Conservation (phyloP, 208 protist species). For the Crithidia thermophila region DNA sequence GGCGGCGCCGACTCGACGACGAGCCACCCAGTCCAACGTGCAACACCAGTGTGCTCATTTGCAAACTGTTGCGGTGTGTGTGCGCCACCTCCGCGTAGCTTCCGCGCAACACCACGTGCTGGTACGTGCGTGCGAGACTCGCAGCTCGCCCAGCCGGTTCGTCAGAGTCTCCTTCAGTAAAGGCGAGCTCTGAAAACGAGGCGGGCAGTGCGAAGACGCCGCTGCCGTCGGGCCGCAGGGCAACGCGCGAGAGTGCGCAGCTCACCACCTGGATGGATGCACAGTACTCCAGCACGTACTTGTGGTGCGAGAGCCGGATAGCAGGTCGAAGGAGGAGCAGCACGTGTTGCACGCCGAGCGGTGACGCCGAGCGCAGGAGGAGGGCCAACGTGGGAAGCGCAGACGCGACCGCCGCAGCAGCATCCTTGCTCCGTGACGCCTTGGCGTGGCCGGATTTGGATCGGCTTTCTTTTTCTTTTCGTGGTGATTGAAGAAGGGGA, state of each 20-base stretch:
- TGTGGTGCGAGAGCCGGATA: not conserved
- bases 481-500: not conserved
- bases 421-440: not conserved
- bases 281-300: slow-evolving; percentile 2
- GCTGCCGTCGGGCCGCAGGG: slow-evolving; percentile 16
- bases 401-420: not conserved
- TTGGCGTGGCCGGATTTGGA: no score
- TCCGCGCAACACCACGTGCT: slow-evolving; percentile 20
- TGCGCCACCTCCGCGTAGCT: slow-evolving; percentile 1
- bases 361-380: slow-evolving; percentile 10
- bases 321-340: slow-evolving; percentile 26
- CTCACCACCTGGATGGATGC: slow-evolving; percentile 13
- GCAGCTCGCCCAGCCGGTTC: not conserved
- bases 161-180: no score
- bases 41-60: slow-evolving; percentile 12
- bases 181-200: not conserved
- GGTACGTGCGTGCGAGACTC: no score
- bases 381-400: slow-evolving; percentile 28
- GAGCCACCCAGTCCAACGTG: slow-evolving; percentile 23
- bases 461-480: no score
- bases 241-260: slow-evolving; percentile 20
- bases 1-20: not conserved
- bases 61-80: no score
- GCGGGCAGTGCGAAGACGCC: slow-evolving; percentile 6
- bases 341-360: not conserved